Evolutionary conservation across 805 yeast species (phyloP).

Genomic region (Isabelozyma pseudorhagii): DNA sequence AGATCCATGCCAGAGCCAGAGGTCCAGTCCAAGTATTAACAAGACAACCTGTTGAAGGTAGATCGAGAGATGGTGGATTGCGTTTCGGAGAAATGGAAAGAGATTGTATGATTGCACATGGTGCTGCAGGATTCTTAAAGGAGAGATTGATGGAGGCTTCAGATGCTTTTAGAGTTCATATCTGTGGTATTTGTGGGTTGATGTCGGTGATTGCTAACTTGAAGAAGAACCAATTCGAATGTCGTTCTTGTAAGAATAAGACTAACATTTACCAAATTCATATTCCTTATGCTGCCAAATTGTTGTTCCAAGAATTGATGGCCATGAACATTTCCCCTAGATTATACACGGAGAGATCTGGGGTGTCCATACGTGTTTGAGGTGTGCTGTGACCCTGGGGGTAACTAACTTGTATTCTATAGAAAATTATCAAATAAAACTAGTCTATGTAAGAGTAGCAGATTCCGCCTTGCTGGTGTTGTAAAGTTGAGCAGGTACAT

Average conservation of each 20-base stretch:
- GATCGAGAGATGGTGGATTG: constrained; percentile 98
- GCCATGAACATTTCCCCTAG: constrained; percentile 99
- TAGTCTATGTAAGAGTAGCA: neutral
- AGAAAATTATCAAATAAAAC: neutral
- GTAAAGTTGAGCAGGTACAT: neutral
- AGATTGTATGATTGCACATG: constrained; percentile 99
- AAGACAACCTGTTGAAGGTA: constrained; percentile 98
- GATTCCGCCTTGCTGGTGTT: neutral
- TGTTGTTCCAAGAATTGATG: constrained; percentile 98
- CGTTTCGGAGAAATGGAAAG: constrained; percentile 99
- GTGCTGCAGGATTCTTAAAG: constrained; percentile 97
- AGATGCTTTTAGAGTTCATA: constrained; percentile 96
- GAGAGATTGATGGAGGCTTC: constrained; percentile 99
- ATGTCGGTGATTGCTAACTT: constrained; percentile 97
- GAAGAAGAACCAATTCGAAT: constrained; percentile 96
- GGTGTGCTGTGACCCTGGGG: constrained; percentile 12
- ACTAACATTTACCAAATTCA: constrained; percentile 97
- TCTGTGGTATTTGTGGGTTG: constrained; percentile 97
- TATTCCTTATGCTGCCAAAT: constrained; percentile 97
- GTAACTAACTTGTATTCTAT: constrained; percentile 7
- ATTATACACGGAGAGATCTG: constrained; percentile 89
- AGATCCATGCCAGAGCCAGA: constrained; percentile 98
- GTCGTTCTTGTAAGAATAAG: constrained; percentile 97
- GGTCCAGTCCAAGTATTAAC: constrained; percentile 98
- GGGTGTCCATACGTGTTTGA: constrained; percentile 41